Evolutionary conservation across 495 filamentous ascomycete genomes (phyloP).

Genomic region (Cladorrhinum samala): DNA sequence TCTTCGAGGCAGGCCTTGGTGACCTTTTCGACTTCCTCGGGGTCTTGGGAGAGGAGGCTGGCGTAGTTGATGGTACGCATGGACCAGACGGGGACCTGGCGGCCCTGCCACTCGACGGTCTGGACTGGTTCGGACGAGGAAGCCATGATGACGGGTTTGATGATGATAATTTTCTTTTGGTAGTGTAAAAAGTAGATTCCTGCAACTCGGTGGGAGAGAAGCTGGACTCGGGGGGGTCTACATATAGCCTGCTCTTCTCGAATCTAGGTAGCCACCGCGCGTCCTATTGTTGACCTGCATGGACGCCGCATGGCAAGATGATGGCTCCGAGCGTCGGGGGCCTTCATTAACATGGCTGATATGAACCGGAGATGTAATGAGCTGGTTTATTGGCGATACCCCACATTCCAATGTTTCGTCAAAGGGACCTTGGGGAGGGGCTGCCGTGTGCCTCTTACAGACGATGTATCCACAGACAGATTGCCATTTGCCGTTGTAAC

Average conservation of each 20-base stretch:
- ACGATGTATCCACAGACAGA: neutral
- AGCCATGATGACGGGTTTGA: slow-evolving; percentile 30
- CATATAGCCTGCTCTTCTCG: neutral
- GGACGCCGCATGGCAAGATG: too few species aligned
- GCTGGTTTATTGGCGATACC: slow-evolving; percentile 5
- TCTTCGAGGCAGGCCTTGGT: slow-evolving; percentile 41
- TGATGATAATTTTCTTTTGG: neutral
- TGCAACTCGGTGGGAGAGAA: neutral
- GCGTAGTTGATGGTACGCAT: slow-evolving; percentile 45
- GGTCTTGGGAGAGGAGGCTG: slow-evolving; percentile 43
- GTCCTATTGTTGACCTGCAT: neutral
- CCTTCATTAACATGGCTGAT: neutral
- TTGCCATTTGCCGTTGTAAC: slow-evolving; percentile 6
- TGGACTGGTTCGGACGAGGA: slow-evolving; percentile 32
- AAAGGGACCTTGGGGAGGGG: neutral
- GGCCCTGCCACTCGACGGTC: slow-evolving; percentile 46
- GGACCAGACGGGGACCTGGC: slow-evolving; percentile 44
- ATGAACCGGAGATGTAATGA: neutral
- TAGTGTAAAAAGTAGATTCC: neutral
- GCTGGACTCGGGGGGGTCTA: neutral
- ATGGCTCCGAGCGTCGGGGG: neutral
- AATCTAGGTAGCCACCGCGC: neutral
- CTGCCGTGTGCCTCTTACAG: neutral
- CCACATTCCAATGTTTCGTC: slow-evolving; percentile 1
- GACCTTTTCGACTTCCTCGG: slow-evolving; percentile 43